Evolutionary conservation across 192 early-diverging fungal genomes (phyloP), one percentile per base, ranked within the genome.

Genomic region (Mortierella claussenii): DNA sequence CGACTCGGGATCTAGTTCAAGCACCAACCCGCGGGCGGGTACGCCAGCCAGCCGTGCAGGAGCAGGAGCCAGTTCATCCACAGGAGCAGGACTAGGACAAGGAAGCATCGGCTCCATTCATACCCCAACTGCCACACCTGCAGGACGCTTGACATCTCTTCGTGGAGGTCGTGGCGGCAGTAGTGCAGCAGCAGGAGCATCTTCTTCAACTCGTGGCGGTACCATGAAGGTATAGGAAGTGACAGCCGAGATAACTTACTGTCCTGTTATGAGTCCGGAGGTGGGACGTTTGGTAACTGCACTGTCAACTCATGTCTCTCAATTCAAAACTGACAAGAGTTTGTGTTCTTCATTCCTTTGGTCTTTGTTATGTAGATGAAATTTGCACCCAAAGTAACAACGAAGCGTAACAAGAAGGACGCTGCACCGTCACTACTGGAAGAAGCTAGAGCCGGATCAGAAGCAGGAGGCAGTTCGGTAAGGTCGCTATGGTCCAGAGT

Each of bases 341-440:
- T n/a, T 26, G 4, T 24, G 13, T 64, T 33, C 7, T 55, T 49
- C 49, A 28, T 47, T 24, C 9, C 18, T 59, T 53, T 28, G 40
- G 7, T 30, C 45, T 48, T 52, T 12, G 20, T 20, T 18, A 33
- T 47, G 40, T 79, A 88, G 85, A 76, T 86, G 65, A 89, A 89
- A 62, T 89, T 89, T 51, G 79, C 81, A 30, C 88, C 88, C 8
- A 87, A 83, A 6, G 71, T 89, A 13, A 86, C 88, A 4, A 55
- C 79, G 9, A 86, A 85, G 60, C 73, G 87, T 68, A 81, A 82
- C 34, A 87, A 86, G 68, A 84, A 83, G 63, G 87, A 85, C 65
- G 69, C 66, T 23, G 47, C 73, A 30, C 73, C 60, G 3, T 81
- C 73, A 43, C n/a, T 78, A 23, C 46, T 81, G 20, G 74, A 81